Base-by-base conservation (phyloP, 2,329 filamentous ascomycete species). In the Cladophialophora chaetospira region DNA sequence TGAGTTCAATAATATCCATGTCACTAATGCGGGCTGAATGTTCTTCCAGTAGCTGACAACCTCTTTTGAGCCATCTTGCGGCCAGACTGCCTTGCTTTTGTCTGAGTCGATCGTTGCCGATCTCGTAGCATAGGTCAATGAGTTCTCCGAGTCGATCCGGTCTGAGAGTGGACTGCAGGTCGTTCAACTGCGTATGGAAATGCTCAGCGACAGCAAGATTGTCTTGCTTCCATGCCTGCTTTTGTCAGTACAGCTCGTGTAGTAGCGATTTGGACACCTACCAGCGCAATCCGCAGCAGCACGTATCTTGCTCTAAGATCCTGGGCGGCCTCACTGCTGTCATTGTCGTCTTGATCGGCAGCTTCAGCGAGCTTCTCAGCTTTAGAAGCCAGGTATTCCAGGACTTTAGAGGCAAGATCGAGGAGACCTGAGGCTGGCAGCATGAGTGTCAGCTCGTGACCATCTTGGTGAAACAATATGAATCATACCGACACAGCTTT, bases 131-230 rank as follows among this genome's bases (percentile, higher is more conserved):
- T 2, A 87, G 74, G 64, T 91, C 86, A 3, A 85, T 81, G 40
- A 92, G 72, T 33, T 75, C 78, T 68, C 92, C 87, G 1, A 80
- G 77, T 1, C 78, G 78, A 2, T 71, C 60, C 0, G 79, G 70
- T 40, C 85, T 79, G 2, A 82, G 68, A 0, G 68, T 52, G 50
- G 66, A 19, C 66, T 67, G 33, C 65, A 70, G 8, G 73, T 70
- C n/a, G 59, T 73, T 65, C 44, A 83, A 72, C 65, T 88, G 88
- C 31, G 72, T 72, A 70, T 87, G 92, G 78, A 94, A 84, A 70
- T 90, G 84, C 53, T 96, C 89, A 25, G 89, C 89, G 45, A 91
- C 81, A 55, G 93, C 88, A 11, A 88, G 77, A 36, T 87, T 82
- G 36, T 83, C 79, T 67, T 91, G 86, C 65, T 85, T 84, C 85